Base-by-base conservation (phyloP, 148 eudicot species). In the Beta vulgaris region DNA sequence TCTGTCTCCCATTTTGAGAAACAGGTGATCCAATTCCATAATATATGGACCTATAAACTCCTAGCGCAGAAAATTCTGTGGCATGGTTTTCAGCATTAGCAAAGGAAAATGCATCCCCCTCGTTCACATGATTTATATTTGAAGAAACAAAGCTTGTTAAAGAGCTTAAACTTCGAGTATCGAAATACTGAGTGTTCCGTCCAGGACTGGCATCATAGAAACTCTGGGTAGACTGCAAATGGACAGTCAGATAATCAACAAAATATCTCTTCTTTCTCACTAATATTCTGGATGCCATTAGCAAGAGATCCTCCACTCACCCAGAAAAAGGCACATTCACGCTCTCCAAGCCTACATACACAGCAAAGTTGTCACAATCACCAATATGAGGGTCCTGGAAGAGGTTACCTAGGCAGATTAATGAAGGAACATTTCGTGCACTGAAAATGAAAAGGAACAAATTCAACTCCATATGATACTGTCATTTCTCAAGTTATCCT, bases 261-360 rank as follows among this genome's bases (percentile, higher is more conserved):
- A 48, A 29, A 59, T 46, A 49, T 46, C n/a, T 70, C 48, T 40
- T 70, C 62, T 63, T 77, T 29, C 80, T 46, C 31, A 77, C 70
- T 36, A 77, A 11, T 26, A 60, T 57, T 60, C 80, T 70, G 62
- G 75, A 63, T 48, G 80, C 74, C 80, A 77, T 77, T 34, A 69
- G 39, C 75, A 59, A 42, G 25, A 68, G 25, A 57, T 57, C 25
- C 58, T n/a, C 11, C 66, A 40, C 48, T 69, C 36, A 76, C 59
- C 32, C 58, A 59, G 42, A 23, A 28, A 28, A 60, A 48, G 28
- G 7, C 69, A 28, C 80, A 48, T 60, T 70, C 75, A 28, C 39
- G 42, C 53, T 51, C 61, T 44, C 37, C 63, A 60, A 71, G 51
- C 75, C 80, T 70, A 48, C 36, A 46, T 39, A 16, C 29, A 39